Base-by-base conservation (phyloP, 2,329 filamentous ascomycete genomes). In the Fusarium sp. region DNA sequence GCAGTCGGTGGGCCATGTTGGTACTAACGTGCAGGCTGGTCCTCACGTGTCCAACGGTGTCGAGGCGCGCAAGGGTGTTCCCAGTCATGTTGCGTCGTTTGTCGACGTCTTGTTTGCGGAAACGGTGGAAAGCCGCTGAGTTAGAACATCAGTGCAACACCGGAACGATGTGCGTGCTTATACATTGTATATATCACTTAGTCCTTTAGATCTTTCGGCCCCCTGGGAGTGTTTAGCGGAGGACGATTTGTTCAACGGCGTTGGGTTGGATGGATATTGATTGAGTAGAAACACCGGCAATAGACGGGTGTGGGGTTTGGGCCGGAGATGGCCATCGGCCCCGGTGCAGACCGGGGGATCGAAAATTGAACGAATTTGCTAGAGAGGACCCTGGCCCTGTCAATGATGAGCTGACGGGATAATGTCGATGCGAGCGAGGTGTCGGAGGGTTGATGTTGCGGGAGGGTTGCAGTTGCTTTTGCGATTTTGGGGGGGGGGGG, bases 91-190 rank as follows among this genome's bases (percentile, higher is more conserved):
- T 30, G 46, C 53, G 8, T 74, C 71, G 47, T 75, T 75, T 65
- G 73, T 75, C 13, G 73, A 75, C 61, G 52, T 67, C 11, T 62
- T 75, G 54, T 73, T 75, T 51, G 64, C 71, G 16, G 73, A 74
- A 50, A 74, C 73, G 6, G 64, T 75, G 12, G 73, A 75, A 48
- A 63, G 60, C 31, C 73, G 73, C 41, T 72, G 47, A 60, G 48
- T 30, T n/a, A 23, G 41, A 58, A 23, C 11, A 23, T 23, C 18
- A 23, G 18, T 23, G 18, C 18, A 23, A 23, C 18, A 23, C 18
- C 18, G 18, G 18, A 23, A 23, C 18, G 18, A 44, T 15, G 34
- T 41, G 34, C 16, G 30, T 41, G 18, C 31, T 9, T 56, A 31
- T 56, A 47, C 30, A 56, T 47, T 56, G 7, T 15, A 31, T 16